phyloP scores from a whole-genome alignment of 1,284 basidiomycete species.

The Porodaedalea pini region DNA sequence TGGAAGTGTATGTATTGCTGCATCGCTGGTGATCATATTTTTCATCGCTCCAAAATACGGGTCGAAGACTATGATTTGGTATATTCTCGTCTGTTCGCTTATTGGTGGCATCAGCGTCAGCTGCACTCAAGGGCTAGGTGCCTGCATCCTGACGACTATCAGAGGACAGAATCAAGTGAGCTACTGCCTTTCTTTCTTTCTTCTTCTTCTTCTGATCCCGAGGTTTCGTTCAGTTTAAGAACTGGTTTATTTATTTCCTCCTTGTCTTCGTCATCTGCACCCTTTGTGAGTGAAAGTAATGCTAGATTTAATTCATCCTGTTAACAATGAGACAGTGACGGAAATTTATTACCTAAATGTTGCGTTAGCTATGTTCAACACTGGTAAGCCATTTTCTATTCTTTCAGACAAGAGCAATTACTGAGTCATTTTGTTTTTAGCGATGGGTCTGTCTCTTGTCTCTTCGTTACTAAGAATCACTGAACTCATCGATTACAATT shows the following conservation, averaged over 20 bases:
- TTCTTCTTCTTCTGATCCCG: slow-evolving; percentile 1
- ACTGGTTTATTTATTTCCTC: slow-evolving; percentile 87
- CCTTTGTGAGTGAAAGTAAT: slow-evolving; percentile 47
- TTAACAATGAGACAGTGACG: slow-evolving; percentile 50
- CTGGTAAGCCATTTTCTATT: slow-evolving; percentile 44
- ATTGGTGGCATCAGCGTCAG: slow-evolving; percentile 96
- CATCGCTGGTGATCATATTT: slow-evolving; percentile 67
- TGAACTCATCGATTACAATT: slow-evolving; percentile 28
- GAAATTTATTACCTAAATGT: slow-evolving; percentile 97
- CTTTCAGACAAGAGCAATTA: slow-evolving; percentile 19
- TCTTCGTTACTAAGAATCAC: slow-evolving; percentile 10
- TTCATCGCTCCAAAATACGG: slow-evolving; percentile 86
- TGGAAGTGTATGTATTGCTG: slow-evolving; percentile 58
- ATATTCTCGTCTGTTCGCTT: slow-evolving; percentile 91
- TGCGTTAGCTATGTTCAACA: slow-evolving; percentile 94
- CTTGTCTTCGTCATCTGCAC: slow-evolving; percentile 84
- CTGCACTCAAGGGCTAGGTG: slow-evolving; percentile 91
- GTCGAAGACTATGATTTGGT: slow-evolving; percentile 93
- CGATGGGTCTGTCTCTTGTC: slow-evolving; percentile 62
- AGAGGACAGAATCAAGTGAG: slow-evolving; percentile 81
- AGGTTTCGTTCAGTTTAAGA: slow-evolving; percentile 51
- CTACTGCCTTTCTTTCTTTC: slow-evolving; percentile 13
- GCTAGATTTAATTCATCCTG: slow-evolving; percentile 19
- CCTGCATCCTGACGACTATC: slow-evolving; percentile 85
- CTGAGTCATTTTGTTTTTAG: slow-evolving; percentile 37